phyloP scores from a whole-genome alignment of 2,329 filamentous ascomycete genomes.

The Pseudogymnoascus sp. region DNA sequence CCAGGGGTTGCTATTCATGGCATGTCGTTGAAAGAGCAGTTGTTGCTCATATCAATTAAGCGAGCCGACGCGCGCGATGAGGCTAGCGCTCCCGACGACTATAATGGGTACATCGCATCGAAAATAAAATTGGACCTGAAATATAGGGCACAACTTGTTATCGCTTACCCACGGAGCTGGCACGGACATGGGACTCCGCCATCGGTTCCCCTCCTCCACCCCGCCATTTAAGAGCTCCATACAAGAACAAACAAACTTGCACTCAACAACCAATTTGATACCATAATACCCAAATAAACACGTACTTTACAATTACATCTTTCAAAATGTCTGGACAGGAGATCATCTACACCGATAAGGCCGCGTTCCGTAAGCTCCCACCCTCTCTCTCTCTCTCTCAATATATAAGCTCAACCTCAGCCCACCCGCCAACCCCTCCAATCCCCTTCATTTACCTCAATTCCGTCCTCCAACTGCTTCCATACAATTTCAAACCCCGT shows the following conservation, averaged over 20 bases:
- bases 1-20: conserved; percentile 17
- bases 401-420: background rate
- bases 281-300: background rate
- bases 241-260: conserved; percentile 5
- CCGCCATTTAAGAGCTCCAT: conserved; percentile 3
- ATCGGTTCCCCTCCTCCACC: conserved; percentile 6
- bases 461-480: background rate
- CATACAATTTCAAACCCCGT: background rate
- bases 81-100: background rate
- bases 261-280: background rate
- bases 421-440: conserved; percentile 12
- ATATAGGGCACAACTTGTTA: background rate
- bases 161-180: conserved; percentile 5
- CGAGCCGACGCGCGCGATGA: background rate
- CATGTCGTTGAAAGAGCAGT: conserved; percentile 25
- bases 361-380: conserved; percentile 27
- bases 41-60: conserved; percentile 5
- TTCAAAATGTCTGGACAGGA: conserved; percentile 28
- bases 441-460: background rate
- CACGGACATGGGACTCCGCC: conserved; percentile 3
- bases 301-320: background rate
- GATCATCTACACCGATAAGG: conserved; percentile 28
- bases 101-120: background rate
- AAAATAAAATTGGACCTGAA: background rate
- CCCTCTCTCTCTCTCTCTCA: background rate